phyloP scores from a whole-genome alignment of 495 filamentous ascomycete species.

The Daldinia grandis region DNA sequence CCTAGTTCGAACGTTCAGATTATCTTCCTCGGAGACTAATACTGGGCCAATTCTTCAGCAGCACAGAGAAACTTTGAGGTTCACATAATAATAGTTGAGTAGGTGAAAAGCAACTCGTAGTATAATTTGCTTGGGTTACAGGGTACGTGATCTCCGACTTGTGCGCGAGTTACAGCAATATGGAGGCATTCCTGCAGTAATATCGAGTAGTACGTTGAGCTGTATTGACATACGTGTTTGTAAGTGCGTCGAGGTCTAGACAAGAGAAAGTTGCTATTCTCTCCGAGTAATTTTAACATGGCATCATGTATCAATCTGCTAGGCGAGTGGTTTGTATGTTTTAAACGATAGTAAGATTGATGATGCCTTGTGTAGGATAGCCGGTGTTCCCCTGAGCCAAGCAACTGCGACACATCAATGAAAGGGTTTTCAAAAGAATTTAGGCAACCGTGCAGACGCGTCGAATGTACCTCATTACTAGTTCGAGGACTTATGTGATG shows the following conservation, averaged over 20 bases:
- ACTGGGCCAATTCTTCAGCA: background rate
- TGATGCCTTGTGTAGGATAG: background rate
- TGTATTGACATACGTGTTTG: background rate
- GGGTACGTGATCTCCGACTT: background rate
- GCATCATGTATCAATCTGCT: background rate
- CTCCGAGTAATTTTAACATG: background rate
- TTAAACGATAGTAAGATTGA: no score
- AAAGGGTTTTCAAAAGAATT: background rate
- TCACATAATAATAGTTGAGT: background rate
- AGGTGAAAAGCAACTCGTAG: background rate
- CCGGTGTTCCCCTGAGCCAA: background rate
- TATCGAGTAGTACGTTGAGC: background rate
- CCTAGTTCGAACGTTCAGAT: background rate
- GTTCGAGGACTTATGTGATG: background rate
- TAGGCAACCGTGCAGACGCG: background rate
- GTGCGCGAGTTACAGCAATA: background rate
- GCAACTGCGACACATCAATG: background rate
- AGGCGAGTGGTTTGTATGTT: no score
- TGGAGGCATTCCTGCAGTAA: background rate
- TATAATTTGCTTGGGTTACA: background rate
- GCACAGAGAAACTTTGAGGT: background rate
- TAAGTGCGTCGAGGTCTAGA: background rate
- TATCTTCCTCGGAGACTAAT: background rate
- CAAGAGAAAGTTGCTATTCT: background rate
- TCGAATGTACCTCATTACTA: no score